Percentiles rank a stretch among this genome's conserved stretches.
phyloP scores from a whole-genome alignment of 768 basidiomycete genomes.

The Phylloporus scabripes region DNA sequence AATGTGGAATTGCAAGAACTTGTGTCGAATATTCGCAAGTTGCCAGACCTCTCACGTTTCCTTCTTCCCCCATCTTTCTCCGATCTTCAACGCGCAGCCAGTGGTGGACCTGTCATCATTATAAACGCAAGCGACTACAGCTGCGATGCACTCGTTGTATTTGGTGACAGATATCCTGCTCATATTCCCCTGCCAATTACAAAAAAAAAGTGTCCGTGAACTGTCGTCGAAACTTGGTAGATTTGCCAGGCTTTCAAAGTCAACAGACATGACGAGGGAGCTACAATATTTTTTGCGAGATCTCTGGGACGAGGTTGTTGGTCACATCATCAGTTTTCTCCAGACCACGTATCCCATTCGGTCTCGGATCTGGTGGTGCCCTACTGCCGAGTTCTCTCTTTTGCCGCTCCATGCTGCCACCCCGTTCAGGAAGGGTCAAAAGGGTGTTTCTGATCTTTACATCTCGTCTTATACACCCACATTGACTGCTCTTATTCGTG shows the following conservation, averaged over 20 bases:
- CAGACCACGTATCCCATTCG: background rate
- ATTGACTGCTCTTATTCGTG: background rate
- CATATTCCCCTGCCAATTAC: background rate
- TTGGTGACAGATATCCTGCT: background rate
- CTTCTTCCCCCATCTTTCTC: background rate
- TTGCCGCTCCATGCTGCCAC: background rate
- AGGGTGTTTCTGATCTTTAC: background rate
- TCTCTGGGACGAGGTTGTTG: background rate
- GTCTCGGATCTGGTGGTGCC: background rate
- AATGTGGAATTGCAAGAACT: background rate
- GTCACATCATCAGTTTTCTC: background rate
- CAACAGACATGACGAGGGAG: too few species aligned
- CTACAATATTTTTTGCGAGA: background rate
- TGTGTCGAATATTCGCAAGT: background rate
- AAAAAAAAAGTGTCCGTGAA: background rate
- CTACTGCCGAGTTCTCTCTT: background rate
- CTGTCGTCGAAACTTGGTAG: background rate
- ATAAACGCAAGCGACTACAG: background rate
- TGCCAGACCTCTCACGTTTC: background rate
- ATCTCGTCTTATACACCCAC: background rate
- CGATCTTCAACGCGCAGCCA: background rate
- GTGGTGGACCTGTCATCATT: background rate
- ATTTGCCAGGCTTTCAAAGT: background rate
- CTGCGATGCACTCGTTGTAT: background rate
- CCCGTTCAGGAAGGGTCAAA: background rate